Evolutionary conservation across 495 filamentous ascomycete genomes (phyloP).

Genomic region (Sphaerosporella brunnea): DNA sequence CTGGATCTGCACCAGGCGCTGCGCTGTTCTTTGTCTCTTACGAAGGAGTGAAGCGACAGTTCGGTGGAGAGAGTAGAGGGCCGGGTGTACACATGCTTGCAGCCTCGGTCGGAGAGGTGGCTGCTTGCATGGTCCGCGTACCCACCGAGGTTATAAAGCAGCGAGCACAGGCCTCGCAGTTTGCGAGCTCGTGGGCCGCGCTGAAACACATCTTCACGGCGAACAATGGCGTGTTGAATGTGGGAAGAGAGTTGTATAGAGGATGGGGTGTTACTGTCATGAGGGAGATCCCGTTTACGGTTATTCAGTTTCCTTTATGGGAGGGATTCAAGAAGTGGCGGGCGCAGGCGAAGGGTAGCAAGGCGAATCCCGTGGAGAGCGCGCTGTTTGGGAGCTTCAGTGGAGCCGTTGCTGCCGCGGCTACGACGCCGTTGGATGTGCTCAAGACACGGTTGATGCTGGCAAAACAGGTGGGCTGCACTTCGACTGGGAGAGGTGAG

Average conservation of each 20-base stretch:
- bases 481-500: background rate
- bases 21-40: constrained; percentile 98
- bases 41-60: constrained; percentile 53
- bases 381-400: constrained; percentile 70
- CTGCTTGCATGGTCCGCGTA: constrained; percentile 80
- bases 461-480: constrained; percentile 32
- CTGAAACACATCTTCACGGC: constrained; percentile 49
- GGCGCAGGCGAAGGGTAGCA: constrained; percentile 14
- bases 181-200: constrained; percentile 41
- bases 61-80: constrained; percentile 23
- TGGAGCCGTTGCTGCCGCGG: constrained; percentile 67
- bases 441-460: constrained; percentile 96
- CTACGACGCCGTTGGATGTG: constrained; percentile 90
- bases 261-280: constrained; percentile 83
- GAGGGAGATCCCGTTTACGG: constrained; percentile 90
- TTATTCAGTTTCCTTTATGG: constrained; percentile 95
- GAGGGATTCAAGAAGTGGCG: constrained; percentile 59
- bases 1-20: constrained; percentile 93
- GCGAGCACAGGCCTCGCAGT: constrained; percentile 71
- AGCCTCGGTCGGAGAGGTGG: constrained; percentile 76
- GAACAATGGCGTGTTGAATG: constrained; percentile 31
- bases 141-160: constrained; percentile 97
- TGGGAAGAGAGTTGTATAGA: constrained; percentile 65
- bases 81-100: constrained; percentile 59
- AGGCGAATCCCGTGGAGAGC: constrained; percentile 57